phyloP scores from a whole-genome alignment of 164 flowering plant species.

The Stephania yunnanensis region DNA sequence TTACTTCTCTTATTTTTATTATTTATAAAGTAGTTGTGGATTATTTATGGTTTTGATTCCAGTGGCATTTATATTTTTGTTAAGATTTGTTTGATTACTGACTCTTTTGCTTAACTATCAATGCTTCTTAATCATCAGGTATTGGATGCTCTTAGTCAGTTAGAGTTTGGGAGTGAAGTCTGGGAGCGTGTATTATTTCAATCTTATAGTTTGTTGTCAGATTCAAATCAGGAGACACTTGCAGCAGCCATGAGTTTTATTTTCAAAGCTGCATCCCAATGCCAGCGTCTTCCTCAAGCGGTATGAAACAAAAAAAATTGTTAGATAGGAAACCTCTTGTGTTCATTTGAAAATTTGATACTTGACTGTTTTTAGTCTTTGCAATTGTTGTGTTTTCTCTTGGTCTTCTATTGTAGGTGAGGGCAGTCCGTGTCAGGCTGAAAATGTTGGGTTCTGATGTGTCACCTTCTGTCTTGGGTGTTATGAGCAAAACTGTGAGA shows the following conservation, averaged over 20 bases:
- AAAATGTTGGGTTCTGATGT: constrained; percentile 71
- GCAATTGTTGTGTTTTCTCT: constrained; percentile 2
- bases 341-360: background rate
- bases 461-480: constrained; percentile 72
- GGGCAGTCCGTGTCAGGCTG: constrained; percentile 70
- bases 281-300: constrained; percentile 90
- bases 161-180: constrained; percentile 83
- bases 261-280: constrained; percentile 80
- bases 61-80: background rate
- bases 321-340: background rate
- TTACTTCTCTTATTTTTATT: background rate
- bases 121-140: constrained; percentile 45
- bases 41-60: background rate
- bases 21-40: background rate
- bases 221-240: constrained; percentile 76
- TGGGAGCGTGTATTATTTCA: constrained; percentile 76
- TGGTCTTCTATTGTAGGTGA: constrained; percentile 51
- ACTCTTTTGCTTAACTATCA: background rate
- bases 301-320: constrained; percentile 39
- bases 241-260: constrained; percentile 72
- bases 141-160: constrained; percentile 77
- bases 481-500: constrained; percentile 63
- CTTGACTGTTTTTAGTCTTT: background rate
- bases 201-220: constrained; percentile 56
- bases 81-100: constrained; percentile 2